phyloP scores from a whole-genome alignment of 805 yeast species.

The Danielia oregonensis region DNA sequence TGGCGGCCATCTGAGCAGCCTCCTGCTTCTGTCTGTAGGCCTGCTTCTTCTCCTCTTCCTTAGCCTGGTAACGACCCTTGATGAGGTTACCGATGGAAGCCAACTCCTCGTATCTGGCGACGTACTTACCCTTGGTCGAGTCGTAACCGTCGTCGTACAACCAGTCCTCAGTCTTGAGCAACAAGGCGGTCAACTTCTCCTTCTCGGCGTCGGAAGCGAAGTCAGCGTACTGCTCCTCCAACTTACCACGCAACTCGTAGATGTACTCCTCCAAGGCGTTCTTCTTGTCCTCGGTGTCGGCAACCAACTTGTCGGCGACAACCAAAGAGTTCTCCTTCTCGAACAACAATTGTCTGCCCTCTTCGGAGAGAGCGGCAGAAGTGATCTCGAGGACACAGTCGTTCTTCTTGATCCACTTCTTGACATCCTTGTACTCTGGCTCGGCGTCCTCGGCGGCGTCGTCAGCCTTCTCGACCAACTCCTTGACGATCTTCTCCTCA shows the following conservation, averaged over 20 bases:
- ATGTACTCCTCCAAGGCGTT: conserved; percentile 98
- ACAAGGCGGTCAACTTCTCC: conserved; percentile 65
- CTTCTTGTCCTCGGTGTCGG: conserved; percentile 98
- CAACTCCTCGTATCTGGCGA: conserved; percentile 96
- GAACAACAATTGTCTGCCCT: conserved; percentile 53
- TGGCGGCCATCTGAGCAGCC: conserved; percentile 75
- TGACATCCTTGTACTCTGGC: conserved; percentile 85
- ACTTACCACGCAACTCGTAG: conserved; percentile 93
- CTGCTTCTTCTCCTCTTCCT: conserved; percentile 94
- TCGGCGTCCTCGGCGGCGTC: conserved; percentile 57
- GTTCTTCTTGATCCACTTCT: conserved; percentile 90
- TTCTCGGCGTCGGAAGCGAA: conserved; percentile 93
- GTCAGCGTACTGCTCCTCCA: conserved; percentile 84
- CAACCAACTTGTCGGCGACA: conserved; percentile 91
- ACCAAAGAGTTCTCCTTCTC: conserved; percentile 84
- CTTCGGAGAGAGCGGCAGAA: conserved; percentile 60
- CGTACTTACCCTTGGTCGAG: conserved; percentile 91
- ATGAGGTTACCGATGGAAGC: conserved; percentile 92
- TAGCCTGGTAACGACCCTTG: conserved; percentile 90
- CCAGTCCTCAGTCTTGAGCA: conserved; percentile 94
- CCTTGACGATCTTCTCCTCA: conserved; percentile 86
- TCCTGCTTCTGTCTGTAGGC: conserved; percentile 83
- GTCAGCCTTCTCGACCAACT: conserved; percentile 66
- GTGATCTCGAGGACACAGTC: conserved; percentile 60
- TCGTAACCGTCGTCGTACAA: conserved; percentile 96